These are phyloP conservation scores for Sherardia arvensis DNA, from an alignment of 257 asterid genomes.

Conservation along the genomic window DNA sequence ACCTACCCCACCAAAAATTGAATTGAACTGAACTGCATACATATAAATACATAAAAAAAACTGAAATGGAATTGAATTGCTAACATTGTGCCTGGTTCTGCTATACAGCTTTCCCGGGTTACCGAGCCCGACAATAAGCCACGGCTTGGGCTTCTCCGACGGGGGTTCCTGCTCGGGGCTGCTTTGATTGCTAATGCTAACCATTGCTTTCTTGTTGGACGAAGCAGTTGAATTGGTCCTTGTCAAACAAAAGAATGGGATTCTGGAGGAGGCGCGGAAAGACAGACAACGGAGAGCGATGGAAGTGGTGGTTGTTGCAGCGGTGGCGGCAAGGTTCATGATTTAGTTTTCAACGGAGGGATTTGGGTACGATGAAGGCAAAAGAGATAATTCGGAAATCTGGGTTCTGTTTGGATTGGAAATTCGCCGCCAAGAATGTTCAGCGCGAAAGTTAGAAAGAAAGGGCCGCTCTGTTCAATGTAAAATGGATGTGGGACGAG, in stretches of 20 bases:
- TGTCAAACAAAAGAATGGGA: constrained; percentile 13
- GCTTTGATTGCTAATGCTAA: constrained; percentile 1
- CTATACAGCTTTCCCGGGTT: constrained; percentile 84
- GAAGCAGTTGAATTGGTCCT: constrained; percentile 10
- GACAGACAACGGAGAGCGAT: constrained; percentile 19
- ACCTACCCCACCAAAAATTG: constrained; percentile 34
- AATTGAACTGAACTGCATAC: neutral
- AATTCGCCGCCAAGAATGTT: no score
- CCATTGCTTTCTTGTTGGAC: constrained; percentile 20
- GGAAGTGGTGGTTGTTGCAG: constrained; percentile 20
- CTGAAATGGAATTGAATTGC: neutral
- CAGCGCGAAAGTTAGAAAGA: no score
- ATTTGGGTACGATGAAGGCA: no score
- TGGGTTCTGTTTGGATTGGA: no score
- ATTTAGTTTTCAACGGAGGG: neutral
- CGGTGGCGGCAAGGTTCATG: neutral
- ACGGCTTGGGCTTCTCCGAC: constrained; percentile 24
- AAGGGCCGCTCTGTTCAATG: no score
- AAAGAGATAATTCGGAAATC: constrained; percentile 9
- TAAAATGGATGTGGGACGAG: no score
- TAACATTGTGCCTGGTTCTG: constrained; percentile 83
- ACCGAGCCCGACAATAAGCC: constrained; percentile 98
- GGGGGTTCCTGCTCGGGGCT: constrained; percentile 11
- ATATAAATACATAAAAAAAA: no score
- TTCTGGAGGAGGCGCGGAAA: constrained; percentile 13